Percentiles rank a stretch among this genome's conserved stretches.
phyloP scores from a whole-genome alignment of 2,329 filamentous ascomycete genomes.

The Pestalotiopsis sp. region DNA sequence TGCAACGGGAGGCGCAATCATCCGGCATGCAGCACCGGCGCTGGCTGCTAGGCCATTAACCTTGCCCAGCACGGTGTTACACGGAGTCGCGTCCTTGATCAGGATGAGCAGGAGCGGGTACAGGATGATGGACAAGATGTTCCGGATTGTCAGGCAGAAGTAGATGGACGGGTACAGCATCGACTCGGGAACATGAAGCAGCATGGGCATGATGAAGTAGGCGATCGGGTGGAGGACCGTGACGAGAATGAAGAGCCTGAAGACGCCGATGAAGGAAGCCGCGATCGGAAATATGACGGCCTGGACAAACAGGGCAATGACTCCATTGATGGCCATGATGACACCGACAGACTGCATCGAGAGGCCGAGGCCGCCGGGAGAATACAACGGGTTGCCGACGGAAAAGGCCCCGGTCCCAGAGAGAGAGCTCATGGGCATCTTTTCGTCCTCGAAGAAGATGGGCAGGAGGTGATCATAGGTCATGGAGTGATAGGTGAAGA shows the following conservation, averaged over 20 bases:
- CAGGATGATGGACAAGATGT: constrained; percentile 64
- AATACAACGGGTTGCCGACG: constrained; percentile 51
- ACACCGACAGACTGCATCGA: constrained; percentile 64
- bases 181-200: constrained; percentile 56
- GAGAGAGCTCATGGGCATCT: constrained; percentile 43
- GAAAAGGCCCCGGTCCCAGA: constrained; percentile 27
- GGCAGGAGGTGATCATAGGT: constrained; percentile 90
- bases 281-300: constrained; percentile 63
- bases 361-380: constrained; percentile 64
- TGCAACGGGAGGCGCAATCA: constrained; percentile 66
- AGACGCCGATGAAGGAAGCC: constrained; percentile 60
- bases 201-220: constrained; percentile 61
- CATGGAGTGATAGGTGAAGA: constrained; percentile 96
- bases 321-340: constrained; percentile 61
- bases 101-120: constrained; percentile 69
- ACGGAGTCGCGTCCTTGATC: constrained; percentile 67
- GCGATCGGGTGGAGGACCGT: constrained; percentile 63
- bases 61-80: constrained; percentile 57
- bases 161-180: constrained; percentile 62
- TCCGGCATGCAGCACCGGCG: constrained; percentile 67
- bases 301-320: constrained; percentile 62
- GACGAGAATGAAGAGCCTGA: constrained; percentile 59
- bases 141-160: constrained; percentile 57
- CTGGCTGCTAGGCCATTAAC: constrained; percentile 70
- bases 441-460: constrained; percentile 87